Conservation (phyloP, 1,284 basidiomycete species). For the Malassezia psittaci region DNA sequence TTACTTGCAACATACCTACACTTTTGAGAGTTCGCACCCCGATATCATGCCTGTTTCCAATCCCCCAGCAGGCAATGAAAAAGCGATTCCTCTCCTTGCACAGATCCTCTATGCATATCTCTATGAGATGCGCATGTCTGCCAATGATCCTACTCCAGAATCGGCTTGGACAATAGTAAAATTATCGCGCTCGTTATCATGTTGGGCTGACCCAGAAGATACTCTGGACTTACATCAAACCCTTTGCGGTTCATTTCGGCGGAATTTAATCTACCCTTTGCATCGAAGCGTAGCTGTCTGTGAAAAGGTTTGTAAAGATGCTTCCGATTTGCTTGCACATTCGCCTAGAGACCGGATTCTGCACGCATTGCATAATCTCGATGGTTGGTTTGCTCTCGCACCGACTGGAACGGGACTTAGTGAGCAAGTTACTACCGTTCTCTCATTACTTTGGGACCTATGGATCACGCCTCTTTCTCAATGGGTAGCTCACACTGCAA, state of each 20-base stretch:
- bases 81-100: slow-evolving; percentile 5
- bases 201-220: slow-evolving; percentile 2
- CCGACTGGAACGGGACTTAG: slow-evolving; percentile 10
- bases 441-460: slow-evolving; percentile 6
- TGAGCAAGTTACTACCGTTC: slow-evolving; percentile 8
- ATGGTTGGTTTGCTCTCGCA: slow-evolving; percentile 13
- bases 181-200: slow-evolving; percentile 12
- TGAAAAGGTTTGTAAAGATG: slow-evolving; percentile 10
- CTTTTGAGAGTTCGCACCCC: neutral
- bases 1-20: neutral
- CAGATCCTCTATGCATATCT: slow-evolving; percentile 19
- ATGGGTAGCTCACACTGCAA: neutral
- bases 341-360: neutral
- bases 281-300: slow-evolving; percentile 17
- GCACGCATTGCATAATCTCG: slow-evolving; percentile 2
- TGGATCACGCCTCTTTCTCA: slow-evolving; percentile 9
- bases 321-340: neutral
- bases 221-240: neutral
- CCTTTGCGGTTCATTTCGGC: slow-evolving; percentile 16
- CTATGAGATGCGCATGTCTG: slow-evolving; percentile 15
- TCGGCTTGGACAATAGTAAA: slow-evolving; percentile 20
- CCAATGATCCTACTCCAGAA: slow-evolving; percentile 14
- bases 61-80: neutral
- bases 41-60: neutral
- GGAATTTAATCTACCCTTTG: slow-evolving; percentile 17